Evolutionary conservation across 2,329 filamentous ascomycete genomes (phyloP), one percentile per base, ranked within the genome.

Genomic region (Fusarium gaditjirri): DNA sequence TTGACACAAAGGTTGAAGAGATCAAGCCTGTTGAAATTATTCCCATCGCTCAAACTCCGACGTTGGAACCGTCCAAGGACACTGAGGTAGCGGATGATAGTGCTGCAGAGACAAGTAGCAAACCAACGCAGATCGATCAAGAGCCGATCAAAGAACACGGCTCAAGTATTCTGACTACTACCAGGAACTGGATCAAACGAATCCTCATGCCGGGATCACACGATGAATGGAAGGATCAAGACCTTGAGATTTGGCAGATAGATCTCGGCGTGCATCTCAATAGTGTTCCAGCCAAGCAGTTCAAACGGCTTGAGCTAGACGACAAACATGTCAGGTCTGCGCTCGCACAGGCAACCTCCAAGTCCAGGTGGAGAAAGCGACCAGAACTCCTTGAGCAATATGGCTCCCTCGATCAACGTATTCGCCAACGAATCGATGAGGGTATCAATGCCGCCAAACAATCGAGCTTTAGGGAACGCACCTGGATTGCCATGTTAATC

Each of bases 21-120:
- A 2, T 3, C 5, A 33, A 31, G 5, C 21, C 29, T 13, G 10
- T 33, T 9, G 29, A 23, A 13, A 9, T 3, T 11, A 23, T 6
- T 3, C 21, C 44, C 8, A 1, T 6, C 2, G 2, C 14, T n/a
- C 21, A 8, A n/a, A 17, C 27, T 2, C 2, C 10, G 7, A 5
- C 44, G 10, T 3, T 3, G 1, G 44, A 47, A 6, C 7, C 3
- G 2, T 1, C 29, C 16, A 23, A 49, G 46, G 29, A 49, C 8
- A 33, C 14, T 9, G 46, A 33, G 21, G 29, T 2, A 9, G 6
- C 8, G 8, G 10, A 11, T 1, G 21, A 49, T 23, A 7, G 8
- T 5, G 7, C 1, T 5, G 14, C 0, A 0, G 21, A 33, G 21
- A 13, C 29, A 21, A 17, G 13, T 6, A 29, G 19, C 19, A 6